A percentile compares a stretch with the other conserved stretches of the same genome.
phyloP scores from a whole-genome alignment of 352 stramenopile genomes.

The Pythium periplocum region DNA sequence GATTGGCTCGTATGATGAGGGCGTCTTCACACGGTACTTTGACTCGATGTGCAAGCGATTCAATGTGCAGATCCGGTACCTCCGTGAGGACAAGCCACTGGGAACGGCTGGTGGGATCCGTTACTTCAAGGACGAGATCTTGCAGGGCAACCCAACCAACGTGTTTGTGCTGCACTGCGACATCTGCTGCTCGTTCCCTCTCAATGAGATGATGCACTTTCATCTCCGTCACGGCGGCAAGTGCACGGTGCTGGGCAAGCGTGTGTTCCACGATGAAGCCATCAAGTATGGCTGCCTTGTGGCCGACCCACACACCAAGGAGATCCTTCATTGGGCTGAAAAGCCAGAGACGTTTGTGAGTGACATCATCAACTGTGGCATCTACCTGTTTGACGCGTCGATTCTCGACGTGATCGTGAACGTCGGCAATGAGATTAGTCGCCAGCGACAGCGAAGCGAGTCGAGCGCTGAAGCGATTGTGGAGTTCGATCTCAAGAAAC shows the following conservation, averaged over 20 bases:
- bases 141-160: conserved; percentile 59
- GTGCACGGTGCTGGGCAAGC: conserved; percentile 82
- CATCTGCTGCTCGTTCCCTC: conserved; percentile 84
- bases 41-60: conserved; percentile 76
- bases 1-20: conserved; percentile 86
- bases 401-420: conserved; percentile 75
- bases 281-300: conserved; percentile 88
- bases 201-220: conserved; percentile 87
- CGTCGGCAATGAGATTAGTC: conserved; percentile 76
- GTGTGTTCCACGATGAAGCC: conserved; percentile 85
- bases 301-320: conserved; percentile 59
- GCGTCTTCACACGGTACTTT: conserved; percentile 86
- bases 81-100: conserved; percentile 73
- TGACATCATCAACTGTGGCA: conserved; percentile 88
- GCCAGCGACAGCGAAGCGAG: conserved; percentile 70
- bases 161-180: conserved; percentile 86
- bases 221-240: conserved; percentile 67
- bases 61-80: conserved; percentile 83
- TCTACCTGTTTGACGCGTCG: conserved; percentile 84
- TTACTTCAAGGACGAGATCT: conserved; percentile 82
- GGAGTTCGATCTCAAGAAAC: conserved; percentile 78
- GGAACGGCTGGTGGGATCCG: conserved; percentile 80
- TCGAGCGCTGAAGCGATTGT: conserved; percentile 64
- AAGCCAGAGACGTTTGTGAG: conserved; percentile 89
- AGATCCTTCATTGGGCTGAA: conserved; percentile 87